These are phyloP conservation scores for Auriscalpium vulgare DNA, from an alignment of 768 basidiomycete species.

Conservation along the genomic window DNA sequence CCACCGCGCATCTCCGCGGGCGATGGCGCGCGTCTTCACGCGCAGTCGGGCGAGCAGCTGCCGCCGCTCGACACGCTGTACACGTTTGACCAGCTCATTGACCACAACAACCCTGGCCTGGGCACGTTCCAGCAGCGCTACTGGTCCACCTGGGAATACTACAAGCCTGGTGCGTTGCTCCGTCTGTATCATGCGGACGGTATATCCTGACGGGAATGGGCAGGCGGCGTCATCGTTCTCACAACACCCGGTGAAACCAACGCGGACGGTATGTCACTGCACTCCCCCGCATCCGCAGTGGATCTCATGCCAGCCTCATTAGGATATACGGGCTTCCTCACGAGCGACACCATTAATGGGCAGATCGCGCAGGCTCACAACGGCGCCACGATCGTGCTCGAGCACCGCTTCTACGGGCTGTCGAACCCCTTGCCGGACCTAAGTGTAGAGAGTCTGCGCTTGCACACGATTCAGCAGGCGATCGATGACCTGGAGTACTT, in stretches of 20 bases:
- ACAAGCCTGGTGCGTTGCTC: conserved; percentile 31
- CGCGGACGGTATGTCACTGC: background rate
- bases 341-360: conserved; percentile 56
- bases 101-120: conserved; percentile 43
- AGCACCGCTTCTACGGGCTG: conserved; percentile 74
- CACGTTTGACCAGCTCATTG: conserved; percentile 46
- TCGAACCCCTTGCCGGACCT: no score
- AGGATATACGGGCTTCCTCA: conserved; percentile 14
- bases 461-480: no score
- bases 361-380: conserved; percentile 57
- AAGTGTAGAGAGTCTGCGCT: no score
- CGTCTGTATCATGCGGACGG: no score
- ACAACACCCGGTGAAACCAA: background rate
- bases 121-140: conserved; percentile 76
- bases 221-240: background rate
- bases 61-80: conserved; percentile 33
- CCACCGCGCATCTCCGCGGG: background rate
- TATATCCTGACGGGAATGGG: background rate
- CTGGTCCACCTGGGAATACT: conserved; percentile 65
- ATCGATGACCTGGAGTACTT: no score
- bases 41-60: conserved; percentile 20
- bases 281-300: no score
- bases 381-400: conserved; percentile 54
- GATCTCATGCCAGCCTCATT: no score
- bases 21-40: no score